Conservation (phyloP, 1,139 yeast species). For the Suhomyces anneliseae region DNA sequence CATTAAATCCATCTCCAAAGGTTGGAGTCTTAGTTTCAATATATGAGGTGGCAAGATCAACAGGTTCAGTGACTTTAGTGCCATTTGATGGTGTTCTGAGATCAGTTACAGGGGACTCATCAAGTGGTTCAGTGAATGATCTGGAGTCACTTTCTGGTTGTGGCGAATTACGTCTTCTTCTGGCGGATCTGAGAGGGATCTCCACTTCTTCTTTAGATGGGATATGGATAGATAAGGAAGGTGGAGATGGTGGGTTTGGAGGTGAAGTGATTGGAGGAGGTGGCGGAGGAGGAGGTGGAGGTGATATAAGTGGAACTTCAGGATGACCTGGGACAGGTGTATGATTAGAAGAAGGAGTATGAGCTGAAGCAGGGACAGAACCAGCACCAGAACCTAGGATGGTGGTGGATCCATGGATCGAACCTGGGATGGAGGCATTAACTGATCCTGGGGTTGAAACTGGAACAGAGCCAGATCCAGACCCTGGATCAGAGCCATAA, state of each 20-base stretch:
- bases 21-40: too few relatives aligned
- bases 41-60: too few relatives aligned
- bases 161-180: constrained; percentile 17
- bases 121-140: not conserved
- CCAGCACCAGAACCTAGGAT: too few relatives aligned
- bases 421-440: too few relatives aligned
- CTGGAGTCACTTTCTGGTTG: not conserved
- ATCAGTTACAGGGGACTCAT: not conserved
- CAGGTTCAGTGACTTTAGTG: too few relatives aligned
- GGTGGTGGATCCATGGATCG: too few relatives aligned
- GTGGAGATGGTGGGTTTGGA: not conserved
- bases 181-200: constrained; percentile 22
- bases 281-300: not conserved
- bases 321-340: not conserved
- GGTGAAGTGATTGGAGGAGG: not conserved
- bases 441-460: too few relatives aligned
- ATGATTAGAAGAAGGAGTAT: too few relatives aligned
- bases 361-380: too few relatives aligned
- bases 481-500: too few relatives aligned
- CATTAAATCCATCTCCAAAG: too few relatives aligned
- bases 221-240: not conserved
- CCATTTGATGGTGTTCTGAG: not conserved
- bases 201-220: constrained; percentile 11
- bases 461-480: too few relatives aligned
- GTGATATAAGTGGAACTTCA: not conserved